These are phyloP conservation scores for Psilocybe azurescens DNA, from an alignment of 768 basidiomycete genomes.

Conservation along the genomic window DNA sequence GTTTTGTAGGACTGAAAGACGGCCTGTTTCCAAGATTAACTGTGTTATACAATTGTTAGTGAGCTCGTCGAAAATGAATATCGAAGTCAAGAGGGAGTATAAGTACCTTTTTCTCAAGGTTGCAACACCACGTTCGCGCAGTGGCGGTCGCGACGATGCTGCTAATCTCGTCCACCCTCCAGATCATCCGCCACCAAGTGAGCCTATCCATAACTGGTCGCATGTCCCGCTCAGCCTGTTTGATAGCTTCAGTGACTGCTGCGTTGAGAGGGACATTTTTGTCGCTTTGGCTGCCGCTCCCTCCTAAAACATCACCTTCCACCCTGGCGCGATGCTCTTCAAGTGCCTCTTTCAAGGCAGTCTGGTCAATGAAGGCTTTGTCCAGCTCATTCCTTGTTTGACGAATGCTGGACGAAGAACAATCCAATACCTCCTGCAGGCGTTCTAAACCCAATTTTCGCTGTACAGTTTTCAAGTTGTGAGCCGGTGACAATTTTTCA, in stretches of 20 bases:
- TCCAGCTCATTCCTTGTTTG: constrained; percentile 39
- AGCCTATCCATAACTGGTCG: constrained; percentile 44
- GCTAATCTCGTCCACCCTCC: constrained; percentile 52
- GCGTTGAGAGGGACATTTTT: constrained; percentile 28
- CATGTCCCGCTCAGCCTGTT: constrained; percentile 42
- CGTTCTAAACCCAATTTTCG: constrained; percentile 43
- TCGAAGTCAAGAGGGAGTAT: neutral
- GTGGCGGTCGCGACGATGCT: constrained; percentile 41
- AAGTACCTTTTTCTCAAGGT: constrained; percentile 58
- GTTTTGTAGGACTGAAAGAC: constrained; percentile 53
- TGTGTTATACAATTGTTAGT: constrained; percentile 29
- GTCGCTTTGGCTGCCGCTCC: constrained; percentile 5
- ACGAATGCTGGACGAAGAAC: constrained; percentile 37
- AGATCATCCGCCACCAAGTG: constrained; percentile 52
- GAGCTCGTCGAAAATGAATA: too few relatives aligned
- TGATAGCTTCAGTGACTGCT: constrained; percentile 42
- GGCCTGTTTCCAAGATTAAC: constrained; percentile 71
- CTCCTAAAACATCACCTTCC: constrained; percentile 43
- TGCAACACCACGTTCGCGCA: constrained; percentile 45
- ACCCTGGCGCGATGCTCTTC: constrained; percentile 43
- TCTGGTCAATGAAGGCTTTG: constrained; percentile 36
- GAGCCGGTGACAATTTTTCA: constrained; percentile 11
- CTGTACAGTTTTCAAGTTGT: constrained; percentile 30
- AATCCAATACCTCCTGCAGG: constrained; percentile 43
- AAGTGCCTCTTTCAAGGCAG: constrained; percentile 40